Evolutionary conservation across 495 filamentous ascomycete species (phyloP).

Genomic region (Hyaloscypha finlandica): DNA sequence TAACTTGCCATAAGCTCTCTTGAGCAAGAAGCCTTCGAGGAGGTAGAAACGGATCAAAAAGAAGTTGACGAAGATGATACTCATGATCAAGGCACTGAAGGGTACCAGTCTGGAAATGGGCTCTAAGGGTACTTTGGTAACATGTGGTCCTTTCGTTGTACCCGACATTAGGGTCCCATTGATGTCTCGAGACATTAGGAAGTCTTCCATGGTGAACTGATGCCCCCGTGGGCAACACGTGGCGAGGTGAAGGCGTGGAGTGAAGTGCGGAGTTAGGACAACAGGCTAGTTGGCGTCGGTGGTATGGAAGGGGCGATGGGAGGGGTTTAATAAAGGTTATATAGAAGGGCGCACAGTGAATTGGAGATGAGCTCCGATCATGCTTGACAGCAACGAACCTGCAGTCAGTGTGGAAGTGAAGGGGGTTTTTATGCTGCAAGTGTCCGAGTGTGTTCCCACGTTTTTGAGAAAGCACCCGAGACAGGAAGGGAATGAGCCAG

Average conservation of each 20-base stretch:
- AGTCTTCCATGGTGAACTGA: constrained; percentile 6
- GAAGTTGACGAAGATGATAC: constrained; percentile 43
- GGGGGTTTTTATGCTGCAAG: not conserved
- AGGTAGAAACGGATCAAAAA: constrained; percentile 48
- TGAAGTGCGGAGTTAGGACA: not conserved
- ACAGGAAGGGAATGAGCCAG: constrained; percentile 8
- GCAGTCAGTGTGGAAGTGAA: not conserved
- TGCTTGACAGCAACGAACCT: not conserved
- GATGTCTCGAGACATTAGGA: not conserved
- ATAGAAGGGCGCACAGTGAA: not conserved
- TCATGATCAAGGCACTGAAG: constrained; percentile 47
- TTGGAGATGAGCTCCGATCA: not conserved
- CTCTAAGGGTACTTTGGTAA: constrained; percentile 27
- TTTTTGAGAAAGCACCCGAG: constrained; percentile 5
- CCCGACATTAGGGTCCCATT: not conserved
- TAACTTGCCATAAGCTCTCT: constrained; percentile 38
- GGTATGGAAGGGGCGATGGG: not conserved
- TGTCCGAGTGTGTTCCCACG: constrained; percentile 13
- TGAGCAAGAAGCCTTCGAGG: constrained; percentile 46
- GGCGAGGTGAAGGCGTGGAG: not conserved
- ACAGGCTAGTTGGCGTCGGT: not conserved
- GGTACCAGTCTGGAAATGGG: constrained; percentile 45
- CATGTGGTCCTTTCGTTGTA: constrained; percentile 19
- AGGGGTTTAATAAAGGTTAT: not conserved
- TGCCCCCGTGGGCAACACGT: not conserved